A percentile compares a stretch with the other conserved stretches of the same genome.
Conservation (phyloP, 345 rosid genomes). For the Populus euphratica region DNA sequence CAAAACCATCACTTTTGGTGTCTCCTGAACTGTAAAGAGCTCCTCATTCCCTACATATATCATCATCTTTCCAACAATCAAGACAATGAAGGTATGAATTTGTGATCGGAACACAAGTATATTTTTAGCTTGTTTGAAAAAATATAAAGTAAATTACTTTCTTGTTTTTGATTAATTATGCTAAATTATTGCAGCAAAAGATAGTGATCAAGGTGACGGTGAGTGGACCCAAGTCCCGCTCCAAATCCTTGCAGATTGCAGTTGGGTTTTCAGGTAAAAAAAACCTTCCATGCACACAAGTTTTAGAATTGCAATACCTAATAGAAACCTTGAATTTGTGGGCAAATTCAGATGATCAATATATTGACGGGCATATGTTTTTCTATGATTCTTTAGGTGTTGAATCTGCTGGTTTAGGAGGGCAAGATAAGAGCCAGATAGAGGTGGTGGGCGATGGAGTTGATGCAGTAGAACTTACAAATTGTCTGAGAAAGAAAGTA, state of each 20-base stretch:
- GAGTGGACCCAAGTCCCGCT: slow-evolving; percentile 14
- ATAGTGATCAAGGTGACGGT: slow-evolving; percentile 12
- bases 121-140: background rate
- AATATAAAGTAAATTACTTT: background rate
- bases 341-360: background rate
- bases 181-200: slow-evolving; percentile 17
- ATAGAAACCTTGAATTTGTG: background rate
- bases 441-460: slow-evolving; percentile 13
- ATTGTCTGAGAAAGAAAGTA: background rate
- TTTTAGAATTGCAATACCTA: background rate
- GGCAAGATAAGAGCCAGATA: slow-evolving; percentile 11
- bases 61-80: background rate
- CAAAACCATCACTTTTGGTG: too few relatives aligned
- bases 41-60: too few relatives aligned
- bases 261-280: slow-evolving; percentile 16
- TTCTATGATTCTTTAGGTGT: background rate
- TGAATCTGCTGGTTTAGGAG: background rate
- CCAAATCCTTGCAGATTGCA: slow-evolving; percentile 23
- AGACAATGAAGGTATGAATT: background rate
- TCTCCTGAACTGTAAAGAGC: too few relatives aligned
- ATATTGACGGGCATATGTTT: too few relatives aligned
- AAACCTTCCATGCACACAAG: background rate
- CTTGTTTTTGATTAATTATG: background rate
- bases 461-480: slow-evolving; percentile 6
- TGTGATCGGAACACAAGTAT: background rate